A percentile compares a stretch with the other conserved stretches of the same genome.
Evolutionary conservation across 2,329 filamentous ascomycete genomes (phyloP).

Genomic region (Dactylellina sp.): DNA sequence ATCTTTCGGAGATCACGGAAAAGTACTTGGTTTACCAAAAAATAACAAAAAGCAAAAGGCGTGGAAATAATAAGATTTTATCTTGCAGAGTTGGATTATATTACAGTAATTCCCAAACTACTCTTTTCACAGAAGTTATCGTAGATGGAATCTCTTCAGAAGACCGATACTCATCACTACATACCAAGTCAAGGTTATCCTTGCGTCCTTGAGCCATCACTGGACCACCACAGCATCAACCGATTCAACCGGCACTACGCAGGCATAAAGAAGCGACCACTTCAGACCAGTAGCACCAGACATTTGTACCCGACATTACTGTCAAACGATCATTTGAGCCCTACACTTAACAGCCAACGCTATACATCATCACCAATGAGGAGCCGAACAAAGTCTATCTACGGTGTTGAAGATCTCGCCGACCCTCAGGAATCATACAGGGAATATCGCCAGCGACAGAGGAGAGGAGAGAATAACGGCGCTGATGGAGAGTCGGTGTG

Average conservation of each 20-base stretch:
- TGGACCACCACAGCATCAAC: conserved; percentile 43
- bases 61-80: conserved; percentile 27
- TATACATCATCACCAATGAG: conserved; percentile 56
- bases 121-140: conserved; percentile 40
- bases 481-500: conserved; percentile 73
- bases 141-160: conserved; percentile 56
- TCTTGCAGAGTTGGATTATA: conserved; percentile 53
- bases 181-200: conserved; percentile 56
- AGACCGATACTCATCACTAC: conserved; percentile 57
- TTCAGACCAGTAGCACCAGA: conserved; percentile 35
- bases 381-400: conserved; percentile 56
- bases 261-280: conserved; percentile 52
- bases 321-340: conserved; percentile 55
- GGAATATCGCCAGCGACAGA: conserved; percentile 75
- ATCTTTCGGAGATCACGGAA: conserved; percentile 32
- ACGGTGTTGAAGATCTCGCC: conserved; percentile 46
- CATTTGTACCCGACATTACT: conserved; percentile 54
- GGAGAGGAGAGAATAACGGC: conserved; percentile 69
- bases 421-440: conserved; percentile 74
- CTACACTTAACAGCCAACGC: conserved; percentile 51
- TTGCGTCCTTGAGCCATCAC: conserved; percentile 56
- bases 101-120: conserved; percentile 54
- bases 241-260: conserved; percentile 53
- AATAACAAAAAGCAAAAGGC: conserved; percentile 30
- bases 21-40: conserved; percentile 20